Base-by-base conservation (phyloP, 768 basidiomycete genomes). In the Mycena chlorophos region DNA sequence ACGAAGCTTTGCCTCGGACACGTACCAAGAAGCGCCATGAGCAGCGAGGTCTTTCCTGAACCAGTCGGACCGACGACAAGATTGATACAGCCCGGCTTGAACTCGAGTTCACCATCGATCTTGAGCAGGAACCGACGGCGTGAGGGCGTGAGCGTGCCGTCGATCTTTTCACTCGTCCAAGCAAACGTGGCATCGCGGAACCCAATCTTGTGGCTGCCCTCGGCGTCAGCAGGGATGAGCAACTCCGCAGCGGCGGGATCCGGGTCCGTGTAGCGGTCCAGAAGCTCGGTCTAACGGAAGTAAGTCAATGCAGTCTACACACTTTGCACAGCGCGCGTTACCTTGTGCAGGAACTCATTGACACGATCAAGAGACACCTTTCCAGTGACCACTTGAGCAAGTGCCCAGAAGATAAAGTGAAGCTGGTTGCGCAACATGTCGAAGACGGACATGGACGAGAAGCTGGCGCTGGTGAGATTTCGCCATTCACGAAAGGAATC, bases 361-460 rank as follows among this genome's bases (percentile, higher is more conserved):
- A 79, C 63, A 65, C 89, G 80, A 50, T 82, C 80, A 3, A 90
- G 63, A 2, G 87, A 87, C 5, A 91, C 87, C 68, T 84, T 85
- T 52, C 78, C 85, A 68, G 70, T 63, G 26, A 67, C 52, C 4
- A 54, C 49, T 19, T 62, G 60, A 26, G 51, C 55, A 40, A 62
- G 10, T 5, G 60, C 51, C 60, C 60, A 62, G 56, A 62, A 62
- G 28, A 62, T 51, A 17, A 62, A 62, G 12, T 53, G 51, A 16
- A 58, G 42, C 19, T 58, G 56, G 17, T 49, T 29, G 13, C 83
- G 77, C 28, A 90, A 67, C 63, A 85, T 77, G 48, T 84, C 80
- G 62, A 90, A 89, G 28, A 88, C 82, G 53, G 78, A 66, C 71
- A 84, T 78, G 55, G 76, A 78, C 12, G 78, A 77, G 64, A 81